Percentiles rank a stretch among this genome's conserved stretches.
Evolutionary conservation across 345 rosid species (phyloP).

Genomic region (Camelina hispida): DNA sequence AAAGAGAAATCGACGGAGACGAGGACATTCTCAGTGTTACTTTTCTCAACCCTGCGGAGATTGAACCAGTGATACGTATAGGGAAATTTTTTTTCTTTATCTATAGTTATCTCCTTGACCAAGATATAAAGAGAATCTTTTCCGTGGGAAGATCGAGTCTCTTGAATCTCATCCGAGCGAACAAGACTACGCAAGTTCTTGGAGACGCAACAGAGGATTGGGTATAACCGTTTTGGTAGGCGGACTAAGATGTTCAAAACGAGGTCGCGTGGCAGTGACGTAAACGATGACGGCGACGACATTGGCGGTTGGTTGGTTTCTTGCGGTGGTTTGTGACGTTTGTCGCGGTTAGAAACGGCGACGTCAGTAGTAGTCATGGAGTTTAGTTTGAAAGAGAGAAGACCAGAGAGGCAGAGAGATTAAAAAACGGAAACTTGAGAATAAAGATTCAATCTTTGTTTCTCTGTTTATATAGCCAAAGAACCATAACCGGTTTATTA

Average conservation of each 20-base stretch:
- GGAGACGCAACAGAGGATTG: conserved; percentile 20
- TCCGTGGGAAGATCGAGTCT: background rate
- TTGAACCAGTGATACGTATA: background rate
- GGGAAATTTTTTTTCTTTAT: no score
- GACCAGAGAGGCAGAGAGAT: no score
- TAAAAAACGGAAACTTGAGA: no score
- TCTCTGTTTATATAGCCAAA: no score
- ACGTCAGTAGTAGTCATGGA: no score
- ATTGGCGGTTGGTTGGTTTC: background rate
- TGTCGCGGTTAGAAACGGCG: background rate
- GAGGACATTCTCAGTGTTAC: background rate
- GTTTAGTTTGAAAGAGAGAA: no score
- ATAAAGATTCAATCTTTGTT: no score
- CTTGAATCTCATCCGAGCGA: background rate
- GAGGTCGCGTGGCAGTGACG: background rate
- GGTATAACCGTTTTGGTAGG: background rate
- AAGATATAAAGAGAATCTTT: background rate
- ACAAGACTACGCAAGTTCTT: background rate
- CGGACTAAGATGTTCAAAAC: background rate
- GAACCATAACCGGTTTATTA: no score
- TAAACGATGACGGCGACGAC: background rate
- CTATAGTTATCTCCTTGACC: background rate
- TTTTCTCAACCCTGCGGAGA: background rate
- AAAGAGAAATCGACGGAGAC: background rate
- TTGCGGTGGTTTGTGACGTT: background rate